phyloP scores from a whole-genome alignment of 1,284 basidiomycete species.

The Rhodotorula sp. region DNA sequence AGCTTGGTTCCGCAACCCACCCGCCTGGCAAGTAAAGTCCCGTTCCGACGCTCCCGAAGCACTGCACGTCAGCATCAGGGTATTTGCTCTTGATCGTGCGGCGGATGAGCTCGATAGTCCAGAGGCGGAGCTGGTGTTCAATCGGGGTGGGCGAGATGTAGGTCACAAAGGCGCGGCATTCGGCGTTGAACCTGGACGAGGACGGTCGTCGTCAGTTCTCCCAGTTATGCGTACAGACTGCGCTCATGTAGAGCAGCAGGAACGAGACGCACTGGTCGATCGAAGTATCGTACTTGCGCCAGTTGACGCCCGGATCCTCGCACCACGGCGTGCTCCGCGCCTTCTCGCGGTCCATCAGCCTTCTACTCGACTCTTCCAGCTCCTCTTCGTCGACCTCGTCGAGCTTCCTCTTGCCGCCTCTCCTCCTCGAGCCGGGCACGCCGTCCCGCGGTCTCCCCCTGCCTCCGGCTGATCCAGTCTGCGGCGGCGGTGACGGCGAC shows the following conservation, averaged over 20 bases:
- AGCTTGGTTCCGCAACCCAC: constrained; percentile 56
- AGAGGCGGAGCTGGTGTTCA: constrained; percentile 79
- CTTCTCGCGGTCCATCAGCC: constrained; percentile 39
- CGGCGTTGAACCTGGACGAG: constrained; percentile 66
- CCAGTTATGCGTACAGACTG: too few relatives aligned
- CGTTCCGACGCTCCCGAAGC: constrained; percentile 93
- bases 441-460: neutral
- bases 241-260: neutral
- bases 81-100: constrained; percentile 65
- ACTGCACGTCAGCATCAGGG: constrained; percentile 75
- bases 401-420: constrained; percentile 26
- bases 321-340: constrained; percentile 65
- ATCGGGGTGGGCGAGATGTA: constrained; percentile 83
- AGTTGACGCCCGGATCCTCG: constrained; percentile 63
- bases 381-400: constrained; percentile 19
- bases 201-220: too few relatives aligned
- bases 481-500: constrained; percentile 39
- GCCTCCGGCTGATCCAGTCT: constrained; percentile 15
- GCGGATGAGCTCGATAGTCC: constrained; percentile 73
- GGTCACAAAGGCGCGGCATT: constrained; percentile 77
- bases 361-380: constrained; percentile 28
- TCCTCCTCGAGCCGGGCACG: neutral
- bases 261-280: constrained; percentile 67
- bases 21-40: constrained; percentile 90
- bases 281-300: constrained; percentile 72